Evolutionary conservation across 148 eudicot genomes (phyloP).

Genomic region (Rhododendron henanense): DNA sequence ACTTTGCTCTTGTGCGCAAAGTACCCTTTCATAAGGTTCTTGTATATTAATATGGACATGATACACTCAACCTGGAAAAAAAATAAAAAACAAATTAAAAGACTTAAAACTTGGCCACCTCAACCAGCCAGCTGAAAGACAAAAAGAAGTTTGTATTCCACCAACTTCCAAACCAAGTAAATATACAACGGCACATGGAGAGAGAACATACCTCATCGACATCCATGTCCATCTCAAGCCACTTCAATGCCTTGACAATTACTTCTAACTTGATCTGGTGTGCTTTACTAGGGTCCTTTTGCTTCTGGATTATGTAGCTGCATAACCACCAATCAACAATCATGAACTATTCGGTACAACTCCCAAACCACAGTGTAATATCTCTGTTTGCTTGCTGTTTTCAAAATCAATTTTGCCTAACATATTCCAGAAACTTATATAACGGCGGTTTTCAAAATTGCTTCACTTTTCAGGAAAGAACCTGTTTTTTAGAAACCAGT

Average conservation of each 20-base stretch:
- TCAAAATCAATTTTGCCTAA: neutral
- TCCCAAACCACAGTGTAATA: neutral
- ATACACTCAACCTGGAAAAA: conserved; percentile 82
- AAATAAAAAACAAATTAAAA: conserved; percentile 7
- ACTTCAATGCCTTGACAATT: conserved; percentile 82
- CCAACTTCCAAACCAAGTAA: neutral
- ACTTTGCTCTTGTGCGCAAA: conserved; percentile 98
- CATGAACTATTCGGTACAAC: neutral
- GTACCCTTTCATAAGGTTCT: conserved; percentile 90
- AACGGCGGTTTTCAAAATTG: neutral
- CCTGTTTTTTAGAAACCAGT: neutral
- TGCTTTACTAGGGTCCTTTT: conserved; percentile 75
- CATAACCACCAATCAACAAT: conserved; percentile 19
- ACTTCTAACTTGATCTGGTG: conserved; percentile 91
- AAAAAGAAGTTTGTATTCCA: neutral
- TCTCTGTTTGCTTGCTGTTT: neutral
- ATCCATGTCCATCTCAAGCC: conserved; percentile 97
- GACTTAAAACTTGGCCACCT: neutral
- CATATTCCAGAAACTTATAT: neutral
- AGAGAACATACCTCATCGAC: conserved; percentile 69
- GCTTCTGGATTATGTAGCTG: conserved; percentile 81
- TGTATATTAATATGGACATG: conserved; percentile 78
- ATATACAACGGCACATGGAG: neutral
- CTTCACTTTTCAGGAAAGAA: neutral
- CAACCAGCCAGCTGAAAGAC: neutral